phyloP scores from a whole-genome alignment of 2,329 filamentous ascomycete genomes.

The Pestalotiopsis sp. region DNA sequence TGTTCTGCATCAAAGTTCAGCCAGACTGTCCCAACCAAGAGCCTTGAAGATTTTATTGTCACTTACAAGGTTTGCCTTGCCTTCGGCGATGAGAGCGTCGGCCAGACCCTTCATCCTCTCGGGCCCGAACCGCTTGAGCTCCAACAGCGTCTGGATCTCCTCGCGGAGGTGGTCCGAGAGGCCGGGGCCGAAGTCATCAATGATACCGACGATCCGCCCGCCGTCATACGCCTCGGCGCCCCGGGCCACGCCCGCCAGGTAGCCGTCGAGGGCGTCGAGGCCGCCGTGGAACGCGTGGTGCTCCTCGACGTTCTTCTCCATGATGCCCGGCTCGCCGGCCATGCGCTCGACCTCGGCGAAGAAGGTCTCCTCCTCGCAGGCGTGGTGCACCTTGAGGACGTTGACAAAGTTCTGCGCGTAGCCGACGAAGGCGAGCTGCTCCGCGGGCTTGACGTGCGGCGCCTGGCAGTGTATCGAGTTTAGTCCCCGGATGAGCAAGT shows the following conservation, averaged over 20 bases:
- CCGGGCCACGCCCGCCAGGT: constrained; percentile 31
- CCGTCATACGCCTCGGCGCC: constrained; percentile 34
- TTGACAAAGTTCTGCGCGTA: constrained; percentile 35
- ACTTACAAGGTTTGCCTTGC: constrained; percentile 5
- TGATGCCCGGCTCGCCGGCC: constrained; percentile 36
- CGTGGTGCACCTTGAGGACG: constrained; percentile 39
- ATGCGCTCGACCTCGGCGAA: constrained; percentile 41
- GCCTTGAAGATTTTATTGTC: neutral
- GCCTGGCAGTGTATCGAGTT: constrained; percentile 40
- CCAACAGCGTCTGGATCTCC: constrained; percentile 40
- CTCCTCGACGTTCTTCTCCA: constrained; percentile 44
- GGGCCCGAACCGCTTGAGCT: constrained; percentile 28
- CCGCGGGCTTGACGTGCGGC: constrained; percentile 32
- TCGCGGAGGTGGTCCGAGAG: constrained; percentile 39
- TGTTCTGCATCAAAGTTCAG: neutral
- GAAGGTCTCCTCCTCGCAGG: constrained; percentile 37
- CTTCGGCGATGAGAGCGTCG: neutral
- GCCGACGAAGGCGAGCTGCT: constrained; percentile 34
- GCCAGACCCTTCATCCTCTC: constrained; percentile 3
- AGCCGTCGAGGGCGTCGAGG: constrained; percentile 32
- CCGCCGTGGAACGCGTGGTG: constrained; percentile 41
- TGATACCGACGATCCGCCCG: constrained; percentile 28
- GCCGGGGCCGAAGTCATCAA: constrained; percentile 37
- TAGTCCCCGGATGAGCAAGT: constrained; percentile 37
- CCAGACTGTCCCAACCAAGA: neutral